Evolutionary conservation across 257 asterid species (phyloP).

Genomic region (Jacaranda copaia): DNA sequence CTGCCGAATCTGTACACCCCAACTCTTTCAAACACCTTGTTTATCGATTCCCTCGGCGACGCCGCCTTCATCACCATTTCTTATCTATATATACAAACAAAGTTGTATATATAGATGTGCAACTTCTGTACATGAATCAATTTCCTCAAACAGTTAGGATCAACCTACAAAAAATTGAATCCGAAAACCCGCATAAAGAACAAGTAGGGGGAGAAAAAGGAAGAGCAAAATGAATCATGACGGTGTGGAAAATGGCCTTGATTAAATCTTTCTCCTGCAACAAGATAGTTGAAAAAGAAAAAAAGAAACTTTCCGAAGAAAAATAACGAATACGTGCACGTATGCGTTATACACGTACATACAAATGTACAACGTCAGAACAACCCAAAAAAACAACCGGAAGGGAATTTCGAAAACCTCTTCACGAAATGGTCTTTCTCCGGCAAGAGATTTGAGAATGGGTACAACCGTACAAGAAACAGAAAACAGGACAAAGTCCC

Average conservation of each 20-base stretch:
- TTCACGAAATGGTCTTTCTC: slow-evolving; percentile 22
- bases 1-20: slow-evolving; percentile 69
- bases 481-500: neutral
- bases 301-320: neutral
- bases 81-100: slow-evolving; percentile 20
- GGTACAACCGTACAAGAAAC: neutral
- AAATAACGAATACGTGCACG: neutral
- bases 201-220: too few species aligned
- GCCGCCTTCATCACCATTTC: slow-evolving; percentile 63
- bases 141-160: neutral
- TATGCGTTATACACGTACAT: too few species aligned
- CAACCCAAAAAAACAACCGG: neutral
- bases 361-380: neutral
- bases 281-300: neutral
- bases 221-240: neutral
- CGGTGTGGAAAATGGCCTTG: neutral
- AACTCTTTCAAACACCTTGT: slow-evolving; percentile 82
- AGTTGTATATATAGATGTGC: slow-evolving; percentile 2
- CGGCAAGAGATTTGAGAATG: neutral
- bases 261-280: neutral
- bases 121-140: neutral
- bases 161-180: neutral
- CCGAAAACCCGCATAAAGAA: neutral
- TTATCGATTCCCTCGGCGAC: slow-evolving; percentile 68
- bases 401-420: slow-evolving; percentile 7